These are phyloP conservation scores for Sambucus nigra DNA, from an alignment of 129 eudicot genomes.

Conservation along the genomic window DNA sequence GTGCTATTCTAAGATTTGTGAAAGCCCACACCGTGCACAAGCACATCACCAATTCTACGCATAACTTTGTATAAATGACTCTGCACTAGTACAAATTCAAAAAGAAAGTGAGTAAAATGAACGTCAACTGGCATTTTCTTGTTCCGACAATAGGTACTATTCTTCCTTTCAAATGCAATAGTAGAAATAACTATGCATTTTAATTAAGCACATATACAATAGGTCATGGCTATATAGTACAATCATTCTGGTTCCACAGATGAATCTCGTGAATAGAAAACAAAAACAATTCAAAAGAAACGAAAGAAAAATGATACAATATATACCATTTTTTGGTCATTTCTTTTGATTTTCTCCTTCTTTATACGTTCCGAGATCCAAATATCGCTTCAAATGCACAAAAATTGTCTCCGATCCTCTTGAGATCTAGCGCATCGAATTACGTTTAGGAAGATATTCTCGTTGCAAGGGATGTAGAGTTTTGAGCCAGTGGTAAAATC, in stretches of 20 bases:
- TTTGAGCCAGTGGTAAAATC: slow-evolving; percentile 42
- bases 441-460: slow-evolving; percentile 49
- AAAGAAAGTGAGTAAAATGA: too few species aligned
- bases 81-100: too few species aligned
- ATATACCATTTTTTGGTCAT: too few species aligned
- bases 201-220: slow-evolving; percentile 1
- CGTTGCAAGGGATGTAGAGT: slow-evolving; percentile 69
- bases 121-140: too few species aligned
- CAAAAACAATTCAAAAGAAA: too few species aligned
- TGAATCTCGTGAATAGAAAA: slow-evolving; percentile 1
- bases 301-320: too few species aligned
- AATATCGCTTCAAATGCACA: slow-evolving; percentile 25
- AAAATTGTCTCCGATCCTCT: slow-evolving; percentile 11
- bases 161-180: slow-evolving; percentile 12
- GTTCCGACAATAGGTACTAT: too few species aligned
- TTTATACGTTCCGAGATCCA: slow-evolving; percentile 9
- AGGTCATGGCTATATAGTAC: slow-evolving; percentile 6
- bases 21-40: too few species aligned
- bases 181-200: slow-evolving; percentile 4
- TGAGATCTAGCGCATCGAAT: slow-evolving; percentile 43
- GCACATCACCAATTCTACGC: too few species aligned
- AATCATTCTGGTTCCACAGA: neutral
- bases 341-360: too few species aligned
- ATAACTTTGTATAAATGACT: too few species aligned
- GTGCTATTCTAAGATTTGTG: too few species aligned